Evolutionary conservation across 1,139 yeast species (phyloP), one percentile per base, ranked within the genome.

Genomic region (Debaryomyces nepalensis): DNA sequence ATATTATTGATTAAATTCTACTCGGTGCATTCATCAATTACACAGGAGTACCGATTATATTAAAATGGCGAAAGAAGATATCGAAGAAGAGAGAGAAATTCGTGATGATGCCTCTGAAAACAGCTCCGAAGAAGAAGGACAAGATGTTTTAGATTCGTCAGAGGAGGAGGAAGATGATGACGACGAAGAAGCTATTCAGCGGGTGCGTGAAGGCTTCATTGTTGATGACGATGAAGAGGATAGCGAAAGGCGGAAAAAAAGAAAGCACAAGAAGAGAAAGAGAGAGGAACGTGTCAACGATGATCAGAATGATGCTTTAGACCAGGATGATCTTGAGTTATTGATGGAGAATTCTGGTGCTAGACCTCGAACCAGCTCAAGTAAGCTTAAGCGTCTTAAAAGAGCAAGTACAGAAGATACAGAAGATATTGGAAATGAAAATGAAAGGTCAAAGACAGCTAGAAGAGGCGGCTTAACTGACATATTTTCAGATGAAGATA

Each of bases 281-380:
- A 75, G 69, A 68, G 70, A 67, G 62, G 69, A 64, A 51, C 49
- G 54, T 47, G 43, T 33, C 29, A 64, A 65, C 20, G 78, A 69
- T 15, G 68, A 63, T 16, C 80, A 77, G 37, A 84, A 76, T 47
- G 93, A 86, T 47, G 87, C 84, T 42, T 75, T 93, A 43, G 96
- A 95, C 58, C 97, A 93, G 60, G 99, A 93, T 63, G 99, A 93
- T 65, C 77, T 95, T 56, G 98, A 91, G 53, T 76, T 93, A 46
- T 73, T 93, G 48, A 77, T 90, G 78, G 98, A 93, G 63, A 91
- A 91, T 60, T 81, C 95, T 0, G 97, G 97, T 35, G 87, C 80
- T 24, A 68, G 70, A 34, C 72, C 76, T 9, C 42, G 52, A n/a
- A 44, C 47, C 14, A 58, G 58, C 20, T 46, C 69, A 2, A 70